Evolutionary conservation across 2,329 filamentous ascomycete species (phyloP), one percentile per base, ranked within the genome.

Genomic region (Fusarium veterinarium): DNA sequence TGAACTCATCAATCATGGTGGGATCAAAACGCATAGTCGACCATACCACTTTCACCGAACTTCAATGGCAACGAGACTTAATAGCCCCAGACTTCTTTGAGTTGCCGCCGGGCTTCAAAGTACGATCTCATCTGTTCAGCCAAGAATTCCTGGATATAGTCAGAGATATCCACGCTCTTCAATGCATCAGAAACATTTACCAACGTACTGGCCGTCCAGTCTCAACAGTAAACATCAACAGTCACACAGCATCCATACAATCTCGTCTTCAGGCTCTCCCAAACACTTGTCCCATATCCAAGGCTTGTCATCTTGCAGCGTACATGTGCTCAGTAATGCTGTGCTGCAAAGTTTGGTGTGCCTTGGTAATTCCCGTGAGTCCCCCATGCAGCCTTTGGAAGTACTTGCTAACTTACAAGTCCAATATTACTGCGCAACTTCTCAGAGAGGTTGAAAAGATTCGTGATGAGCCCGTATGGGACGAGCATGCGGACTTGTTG

Each of bases 191-290:
- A 60, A 79, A 84, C 3, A 23, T 62, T 0, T 75, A 73, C 33
- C 56, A 19, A 6, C 44, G n/a, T 0, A 65, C 8, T 0, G 69
- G 72, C 4, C 76, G 81, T 40, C 52, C 56, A 0, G 51, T 79
- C 2, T 67, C 72, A 5, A 81, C 84, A 69, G 67, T 78, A 44
- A 66, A 70, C 13, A 79, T 85, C 30, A 78, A 85, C 42, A 82
- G 83, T 38, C 83, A 84, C 13, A 78, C 78, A 40, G 84, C 83
- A 42, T 85, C 80, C 6, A 82, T 85, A 17, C 83, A 85, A 41
- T 85, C 83, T 0, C 78, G 82, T 37, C 73, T 85, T 0, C 75
- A 75, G 6, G 46, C 53, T 12, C 66, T 83, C 6, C 64, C 67
- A 8, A 72, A 69, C 14, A 5, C 19, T 1, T 80, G 75, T 0